phyloP scores from a whole-genome alignment of 345 rosid genomes.

The Citropsis articulata region DNA sequence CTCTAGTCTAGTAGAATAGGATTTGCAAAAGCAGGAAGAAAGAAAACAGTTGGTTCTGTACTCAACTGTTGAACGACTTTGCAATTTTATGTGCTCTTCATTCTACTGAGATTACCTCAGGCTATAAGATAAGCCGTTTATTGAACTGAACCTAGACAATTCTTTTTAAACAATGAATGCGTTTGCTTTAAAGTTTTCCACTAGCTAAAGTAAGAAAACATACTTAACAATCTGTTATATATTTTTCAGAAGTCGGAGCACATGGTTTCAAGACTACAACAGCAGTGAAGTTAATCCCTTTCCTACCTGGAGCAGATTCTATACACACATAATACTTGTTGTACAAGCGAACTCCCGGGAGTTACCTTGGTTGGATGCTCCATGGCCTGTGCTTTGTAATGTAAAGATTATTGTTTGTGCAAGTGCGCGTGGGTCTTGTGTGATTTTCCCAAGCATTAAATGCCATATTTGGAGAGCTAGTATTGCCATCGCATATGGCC shows the following conservation, averaged over 20 bases:
- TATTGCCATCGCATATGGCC: too few species aligned
- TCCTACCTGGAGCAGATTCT: background rate
- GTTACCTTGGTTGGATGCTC: background rate
- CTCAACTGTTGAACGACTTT: background rate
- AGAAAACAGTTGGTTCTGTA: background rate
- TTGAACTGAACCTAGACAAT: background rate
- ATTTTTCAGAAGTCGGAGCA: conserved; percentile 52
- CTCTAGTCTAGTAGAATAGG: background rate
- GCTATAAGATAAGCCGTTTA: background rate
- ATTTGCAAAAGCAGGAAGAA: background rate
- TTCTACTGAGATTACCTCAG: background rate
- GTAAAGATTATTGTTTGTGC: background rate
- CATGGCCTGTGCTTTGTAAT: background rate
- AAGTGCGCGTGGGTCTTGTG: background rate
- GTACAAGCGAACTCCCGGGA: background rate
- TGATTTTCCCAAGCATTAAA: too few species aligned
- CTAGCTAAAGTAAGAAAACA: background rate
- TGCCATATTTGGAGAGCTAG: too few species aligned
- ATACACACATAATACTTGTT: background rate
- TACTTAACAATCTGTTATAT: background rate
- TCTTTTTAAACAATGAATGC: too few species aligned
- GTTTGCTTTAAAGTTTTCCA: too few species aligned
- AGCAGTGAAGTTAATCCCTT: conserved; percentile 13
- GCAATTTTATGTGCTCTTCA: background rate
- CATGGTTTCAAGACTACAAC: conserved; percentile 55